A percentile compares a stretch with the other conserved stretches of the same genome.
Conservation (phyloP, 169 alveolate species). For the Cryptosporidium viatorum region DNA sequence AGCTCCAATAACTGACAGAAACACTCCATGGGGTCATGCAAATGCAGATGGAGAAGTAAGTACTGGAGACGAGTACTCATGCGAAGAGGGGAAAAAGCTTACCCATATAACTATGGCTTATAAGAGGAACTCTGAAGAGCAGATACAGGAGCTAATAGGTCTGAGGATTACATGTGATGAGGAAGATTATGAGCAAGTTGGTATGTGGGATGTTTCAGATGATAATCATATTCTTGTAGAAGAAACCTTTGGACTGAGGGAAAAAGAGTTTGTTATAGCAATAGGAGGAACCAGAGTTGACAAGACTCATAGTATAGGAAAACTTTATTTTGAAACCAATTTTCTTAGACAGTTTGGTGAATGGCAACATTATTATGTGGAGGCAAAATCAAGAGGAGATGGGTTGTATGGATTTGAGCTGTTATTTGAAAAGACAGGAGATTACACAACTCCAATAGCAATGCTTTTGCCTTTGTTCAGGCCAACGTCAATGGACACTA, state of each 20-base stretch:
- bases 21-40: slow-evolving; percentile 76
- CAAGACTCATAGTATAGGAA: slow-evolving; percentile 61
- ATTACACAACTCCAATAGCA: slow-evolving; percentile 63
- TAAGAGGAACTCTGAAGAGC: slow-evolving; percentile 1
- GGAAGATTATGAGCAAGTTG: slow-evolving; percentile 57
- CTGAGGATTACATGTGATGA: slow-evolving; percentile 52
- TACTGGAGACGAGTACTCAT: slow-evolving; percentile 62
- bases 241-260: slow-evolving; percentile 53
- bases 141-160: slow-evolving; percentile 16
- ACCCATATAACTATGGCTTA: slow-evolving; percentile 50
- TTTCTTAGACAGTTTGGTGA: slow-evolving; percentile 70
- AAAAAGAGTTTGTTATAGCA: slow-evolving; percentile 36
- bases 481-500: not conserved
- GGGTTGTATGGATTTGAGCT: slow-evolving; percentile 66
- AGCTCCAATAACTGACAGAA: slow-evolving; percentile 72
- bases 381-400: slow-evolving; percentile 49
- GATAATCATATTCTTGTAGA: not conserved
- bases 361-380: slow-evolving; percentile 74
- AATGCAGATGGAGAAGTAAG: slow-evolving; percentile 61
- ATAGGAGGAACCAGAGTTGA: slow-evolving; percentile 54
- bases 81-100: slow-evolving; percentile 62
- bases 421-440: slow-evolving; percentile 72
- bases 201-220: slow-evolving; percentile 28
- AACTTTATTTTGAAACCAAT: slow-evolving; percentile 59
- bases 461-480: slow-evolving; percentile 62